Percentiles rank a stretch among this genome's conserved stretches.
These are phyloP conservation scores for Aureobasidium musti DNA, from an alignment of 2,329 filamentous ascomycete genomes.

Conservation along the genomic window DNA sequence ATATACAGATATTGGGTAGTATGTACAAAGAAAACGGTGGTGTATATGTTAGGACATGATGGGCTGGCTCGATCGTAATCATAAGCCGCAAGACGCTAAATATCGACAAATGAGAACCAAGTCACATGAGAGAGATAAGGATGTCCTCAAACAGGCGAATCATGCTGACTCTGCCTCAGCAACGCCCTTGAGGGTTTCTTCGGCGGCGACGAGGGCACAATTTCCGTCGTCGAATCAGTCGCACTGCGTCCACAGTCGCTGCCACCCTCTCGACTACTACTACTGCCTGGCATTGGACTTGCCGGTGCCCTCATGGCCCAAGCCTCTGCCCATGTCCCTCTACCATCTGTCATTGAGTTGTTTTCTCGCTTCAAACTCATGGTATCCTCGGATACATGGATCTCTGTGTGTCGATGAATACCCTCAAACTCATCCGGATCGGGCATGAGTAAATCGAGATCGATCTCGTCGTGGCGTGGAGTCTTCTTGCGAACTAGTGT, in stretches of 20 bases:
- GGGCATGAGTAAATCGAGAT: slow-evolving; percentile 22
- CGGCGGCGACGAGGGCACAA: slow-evolving; percentile 1
- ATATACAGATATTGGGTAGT: not conserved
- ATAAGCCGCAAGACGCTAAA: not conserved
- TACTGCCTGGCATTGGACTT: not conserved
- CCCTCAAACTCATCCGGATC: slow-evolving; percentile 24
- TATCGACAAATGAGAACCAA: not conserved
- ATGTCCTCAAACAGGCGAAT: not conserved
- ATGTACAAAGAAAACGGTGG: not conserved
- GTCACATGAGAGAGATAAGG: not conserved
- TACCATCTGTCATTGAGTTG: not conserved
- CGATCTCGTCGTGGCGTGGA: slow-evolving; percentile 12
- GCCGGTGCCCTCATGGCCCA: not conserved
- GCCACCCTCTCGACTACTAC: slow-evolving; percentile 1
- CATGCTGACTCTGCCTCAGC: slow-evolving; percentile 15
- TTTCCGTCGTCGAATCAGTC: slow-evolving; percentile 9
- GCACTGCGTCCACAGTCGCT: not conserved
- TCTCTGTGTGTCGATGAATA: slow-evolving; percentile 24
- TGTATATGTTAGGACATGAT: not conserved
- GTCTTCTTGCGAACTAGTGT: not conserved
- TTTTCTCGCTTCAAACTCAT: slow-evolving; percentile 8
- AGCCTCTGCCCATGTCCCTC: not conserved
- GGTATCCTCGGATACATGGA: not conserved
- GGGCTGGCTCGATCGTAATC: too few relatives aligned
- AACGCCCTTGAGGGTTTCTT: slow-evolving; percentile 6